phyloP scores from a whole-genome alignment of 176 grass and related monocot genomes.

The Phyllostachys edulis region DNA sequence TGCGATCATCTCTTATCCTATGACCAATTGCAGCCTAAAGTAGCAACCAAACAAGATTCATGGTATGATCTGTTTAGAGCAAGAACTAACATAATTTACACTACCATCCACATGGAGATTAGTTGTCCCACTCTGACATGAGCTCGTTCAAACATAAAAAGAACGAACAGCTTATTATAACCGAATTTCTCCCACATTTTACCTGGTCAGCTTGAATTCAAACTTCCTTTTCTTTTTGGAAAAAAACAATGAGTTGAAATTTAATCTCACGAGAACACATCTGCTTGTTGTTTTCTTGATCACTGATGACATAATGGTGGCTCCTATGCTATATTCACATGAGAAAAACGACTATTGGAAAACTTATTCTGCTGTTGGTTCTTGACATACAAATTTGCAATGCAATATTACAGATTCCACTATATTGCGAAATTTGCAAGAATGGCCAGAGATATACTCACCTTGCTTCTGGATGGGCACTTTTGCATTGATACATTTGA shows the following conservation, averaged over 20 bases:
- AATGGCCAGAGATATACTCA: conserved; percentile 65
- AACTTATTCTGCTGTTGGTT: background rate
- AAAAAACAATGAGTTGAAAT: background rate
- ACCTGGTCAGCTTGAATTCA: background rate
- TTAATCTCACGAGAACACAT: background rate
- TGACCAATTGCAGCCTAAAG: background rate
- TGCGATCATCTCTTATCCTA: background rate
- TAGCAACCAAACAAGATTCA: background rate
- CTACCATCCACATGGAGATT: background rate
- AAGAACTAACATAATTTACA: background rate
- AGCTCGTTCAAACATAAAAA: too few species aligned
- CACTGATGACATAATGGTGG: background rate
- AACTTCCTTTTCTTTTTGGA: background rate
- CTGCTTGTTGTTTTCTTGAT: background rate
- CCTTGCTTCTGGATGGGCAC: conserved; percentile 66
- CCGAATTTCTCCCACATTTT: background rate
- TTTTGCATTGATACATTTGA: conserved; percentile 55
- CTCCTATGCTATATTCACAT: background rate
- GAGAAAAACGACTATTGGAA: background rate
- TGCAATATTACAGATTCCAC: conserved; percentile 46
- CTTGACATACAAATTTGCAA: conserved; percentile 10
- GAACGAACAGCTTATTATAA: background rate
- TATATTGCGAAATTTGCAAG: conserved; percentile 41
- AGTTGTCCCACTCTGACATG: background rate
- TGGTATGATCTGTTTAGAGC: background rate